phyloP scores from a whole-genome alignment of 768 basidiomycete genomes.

The Naganishia onofrii region DNA sequence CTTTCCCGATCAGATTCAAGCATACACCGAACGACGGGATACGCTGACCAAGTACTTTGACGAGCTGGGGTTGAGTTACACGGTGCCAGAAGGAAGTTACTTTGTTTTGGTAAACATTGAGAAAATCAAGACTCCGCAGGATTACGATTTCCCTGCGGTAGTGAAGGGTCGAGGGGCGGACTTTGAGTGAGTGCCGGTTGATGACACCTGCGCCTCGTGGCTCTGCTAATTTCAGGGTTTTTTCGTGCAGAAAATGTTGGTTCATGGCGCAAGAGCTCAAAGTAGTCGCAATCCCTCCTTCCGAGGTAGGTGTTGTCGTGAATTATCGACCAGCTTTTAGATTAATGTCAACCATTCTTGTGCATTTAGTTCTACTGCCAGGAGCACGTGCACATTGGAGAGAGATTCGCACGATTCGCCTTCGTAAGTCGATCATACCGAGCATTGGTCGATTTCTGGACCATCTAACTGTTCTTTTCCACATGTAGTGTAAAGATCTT shows the following conservation, averaged over 20 bases:
- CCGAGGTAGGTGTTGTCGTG: constrained; percentile 66
- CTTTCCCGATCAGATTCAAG: constrained; percentile 70
- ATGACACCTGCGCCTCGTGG: not conserved
- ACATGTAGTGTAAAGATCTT: constrained; percentile 80
- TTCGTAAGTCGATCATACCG: constrained; percentile 46
- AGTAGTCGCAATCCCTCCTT: constrained; percentile 89
- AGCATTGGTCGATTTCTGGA: not conserved
- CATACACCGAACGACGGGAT: constrained; percentile 76
- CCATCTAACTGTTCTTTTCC: not conserved
- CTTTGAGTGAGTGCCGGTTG: constrained; percentile 62
- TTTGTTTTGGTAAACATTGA: constrained; percentile 65
- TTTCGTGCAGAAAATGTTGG: constrained; percentile 74
- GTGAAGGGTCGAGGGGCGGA: constrained; percentile 78
- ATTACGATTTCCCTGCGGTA: constrained; percentile 75
- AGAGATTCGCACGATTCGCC: constrained; percentile 81
- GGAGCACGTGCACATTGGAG: constrained; percentile 80
- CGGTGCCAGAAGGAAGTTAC: constrained; percentile 83
- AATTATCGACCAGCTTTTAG: not conserved
- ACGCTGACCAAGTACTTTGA: constrained; percentile 80
- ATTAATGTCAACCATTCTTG: not conserved
- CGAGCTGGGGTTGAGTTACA: constrained; percentile 75
- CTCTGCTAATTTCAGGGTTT: constrained; percentile 15
- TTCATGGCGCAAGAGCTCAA: constrained; percentile 87
- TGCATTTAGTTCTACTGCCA: constrained; percentile 77
- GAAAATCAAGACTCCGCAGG: constrained; percentile 71